Evolutionary conservation across 1,139 yeast genomes (phyloP), one percentile per base, ranked within the genome.

Genomic region (Sugiyamaella novakii): DNA sequence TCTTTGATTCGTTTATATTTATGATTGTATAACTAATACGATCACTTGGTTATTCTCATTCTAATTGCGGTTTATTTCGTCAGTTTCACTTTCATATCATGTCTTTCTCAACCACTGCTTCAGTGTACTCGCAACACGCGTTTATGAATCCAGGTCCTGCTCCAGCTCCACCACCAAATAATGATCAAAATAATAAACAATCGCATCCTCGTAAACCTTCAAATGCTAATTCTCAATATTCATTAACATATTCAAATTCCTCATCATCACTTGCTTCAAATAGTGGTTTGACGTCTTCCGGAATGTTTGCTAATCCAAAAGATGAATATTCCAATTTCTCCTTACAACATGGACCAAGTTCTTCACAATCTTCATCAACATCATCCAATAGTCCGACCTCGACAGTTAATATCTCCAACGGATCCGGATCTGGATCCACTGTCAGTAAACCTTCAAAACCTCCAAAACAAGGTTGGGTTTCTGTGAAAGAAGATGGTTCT

Each of bases 401-500:
- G 7, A 24, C 43, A 29, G 36, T 34, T 17, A 19, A 41, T 18
- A 42, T 22, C n/a, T 43, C 48, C 4, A 31, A 38, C 28, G 47
- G 46, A 5, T 35, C 47, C n/a, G 31, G 24, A 1, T 17, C 28
- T n/a, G 14, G 18, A 14, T 25, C 44, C n/a, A n/a, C n/a, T n/a
- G n/a, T n/a, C 19, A 33, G 22, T 27, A 38, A 33, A 38, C 40
- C 19, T 8, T 21, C 41, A 30, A 15, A 55, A 53, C 40, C 51
- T 28, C 55, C 63, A 41, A 67, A 64, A 50, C 75, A 74, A 49
- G 97, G 98, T 0, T 91, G 96, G 95, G 91, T 87, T 21, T 87
- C 87, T 49, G 83, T 88, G 49, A 89, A 88, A 66, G 98, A 91
- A 60, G 98, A 91, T 60, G 96, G 96, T 18, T 57, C 69, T 15